Base-by-base conservation (phyloP, 2,329 filamentous ascomycete genomes). In the Hypoxylon sp. region DNA sequence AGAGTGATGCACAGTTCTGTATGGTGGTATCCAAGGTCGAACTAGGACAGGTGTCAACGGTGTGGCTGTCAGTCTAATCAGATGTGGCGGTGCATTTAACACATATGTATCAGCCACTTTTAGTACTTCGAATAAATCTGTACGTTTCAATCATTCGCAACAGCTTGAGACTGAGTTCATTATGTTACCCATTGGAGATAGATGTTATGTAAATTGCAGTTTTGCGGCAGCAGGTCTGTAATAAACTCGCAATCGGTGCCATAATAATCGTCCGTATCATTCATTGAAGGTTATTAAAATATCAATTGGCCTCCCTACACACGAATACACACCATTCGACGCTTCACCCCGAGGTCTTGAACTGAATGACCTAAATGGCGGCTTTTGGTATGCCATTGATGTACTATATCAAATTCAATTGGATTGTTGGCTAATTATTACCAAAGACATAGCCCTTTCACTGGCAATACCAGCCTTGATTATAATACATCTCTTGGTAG, bases 401-500 rank as follows among this genome's bases (percentile, higher is more conserved):
- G 12, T 37, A 7, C 27, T 32, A 7, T 29, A 32, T 8, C 8
- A 27, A 25, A 12, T 19, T 7, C 21, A 37, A 16, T 1, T 29
- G 9, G 27, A 34, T 12, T 5, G 15, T 4, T 13, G 26, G 13
- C 46, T 55, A 47, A 59, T 20, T 20, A 30, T 32, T 3, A 31
- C 29, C 30, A n/a, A 68, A 80, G 80, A 83, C 61, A 60, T 69
- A 19, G 50, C 78, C 11, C 66, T 87, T 29, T 69, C 74, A 43
- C 67, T 85, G 57, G 72, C 86, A 38, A 76, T 91, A 50, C 88
- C 89, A 1, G 69, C 78, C 2, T 68, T 87, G 23, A 78, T 90
- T 62, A 69, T 89, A 51, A 46, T 88, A 45, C 90, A 96, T 71
- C 83, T 96, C 46, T 66, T 84, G 55, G 69, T 85, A 16, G 84